Base-by-base conservation (phyloP, 805 yeast species). In the Peterozyma toletana region DNA sequence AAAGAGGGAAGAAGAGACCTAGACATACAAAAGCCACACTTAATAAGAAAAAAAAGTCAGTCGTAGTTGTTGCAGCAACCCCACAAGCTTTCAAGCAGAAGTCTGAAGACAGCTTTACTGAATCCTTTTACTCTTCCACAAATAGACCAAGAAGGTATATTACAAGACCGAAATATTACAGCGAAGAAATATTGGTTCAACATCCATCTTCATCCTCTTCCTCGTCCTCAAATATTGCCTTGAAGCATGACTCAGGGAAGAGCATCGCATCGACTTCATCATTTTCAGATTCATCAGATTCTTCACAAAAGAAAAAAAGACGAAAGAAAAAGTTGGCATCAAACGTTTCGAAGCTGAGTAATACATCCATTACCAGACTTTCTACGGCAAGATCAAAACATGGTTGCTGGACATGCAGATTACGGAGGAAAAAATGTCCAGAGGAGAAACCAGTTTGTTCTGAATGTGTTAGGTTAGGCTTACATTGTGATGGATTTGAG, bases 401-500 rank as follows among this genome's bases (percentile, higher is more conserved):
- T 30, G 90, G 90, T 0, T 84, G 93, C 55, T 84, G 91, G 91
- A 84, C 86, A 5, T 84, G 91, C 56, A 62, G 90, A 45, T 60
- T 82, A 14, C 69, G 93, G 35, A 80, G 86, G 50, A 84, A 84
- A 57, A 77, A 81, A 50, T 84, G 91, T 54, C 75, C 86, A 1
- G 87, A 78, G 53, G 77, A 77, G 46, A 70, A 66, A 50, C 89
- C 90, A 1, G 53, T 45, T 4, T 84, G 93, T 56, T 54, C 56
- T 7, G 79, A 77, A 50, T 84, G 93, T 58, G 52, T 52, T 2
- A 62, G 80, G 40, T 64, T 84, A 17, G 77, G 78, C 7, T 57
- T 84, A 16, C 54, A 52, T 2, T 84, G 93, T 58, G 82, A 77
- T 54, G 77, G 77, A 9, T 81, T 78, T 52, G 65, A 67, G 11